Evolutionary conservation across 208 protist genomes (phyloP).

Genomic region (Balamuthia mandrillaris): DNA sequence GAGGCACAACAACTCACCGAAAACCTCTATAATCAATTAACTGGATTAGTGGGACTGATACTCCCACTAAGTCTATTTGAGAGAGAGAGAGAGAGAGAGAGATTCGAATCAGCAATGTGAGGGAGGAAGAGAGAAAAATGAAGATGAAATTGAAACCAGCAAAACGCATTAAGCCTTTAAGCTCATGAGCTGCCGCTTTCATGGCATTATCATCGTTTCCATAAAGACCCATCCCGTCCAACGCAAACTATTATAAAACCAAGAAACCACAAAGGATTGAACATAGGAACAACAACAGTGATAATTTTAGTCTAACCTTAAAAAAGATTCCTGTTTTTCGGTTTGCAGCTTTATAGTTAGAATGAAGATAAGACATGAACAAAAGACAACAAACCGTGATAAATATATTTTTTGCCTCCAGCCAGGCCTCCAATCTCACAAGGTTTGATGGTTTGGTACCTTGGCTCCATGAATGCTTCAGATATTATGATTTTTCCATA

Average conservation of each 20-base stretch:
- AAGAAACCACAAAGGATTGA: no score
- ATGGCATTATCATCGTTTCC: conserved; percentile 9
- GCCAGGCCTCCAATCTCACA: not conserved
- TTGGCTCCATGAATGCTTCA: not conserved
- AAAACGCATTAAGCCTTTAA: conserved; percentile 14
- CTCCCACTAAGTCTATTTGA: not conserved
- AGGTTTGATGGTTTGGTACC: conserved; percentile 16
- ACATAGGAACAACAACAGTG: no score
- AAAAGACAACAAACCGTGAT: not conserved
- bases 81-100: not conserved
- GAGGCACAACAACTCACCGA: no score
- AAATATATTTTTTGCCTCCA: not conserved
- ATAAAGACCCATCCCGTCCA: not conserved
- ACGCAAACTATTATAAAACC: conserved; percentile 5
- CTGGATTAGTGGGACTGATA: not conserved
- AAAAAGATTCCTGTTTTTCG: not conserved
- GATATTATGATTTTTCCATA: conserved; percentile 1
- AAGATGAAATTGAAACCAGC: not conserved
- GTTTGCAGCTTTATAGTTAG: not conserved
- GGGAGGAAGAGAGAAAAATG: no score
- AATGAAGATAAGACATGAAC: not conserved
- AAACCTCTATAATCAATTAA: conserved; percentile 4
- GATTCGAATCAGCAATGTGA: no score
- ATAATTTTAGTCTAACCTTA: not conserved
- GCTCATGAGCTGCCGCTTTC: conserved; percentile 12